Percentiles rank a stretch among this genome's conserved stretches.
Conservation (phyloP, 2,329 filamentous ascomycete species). For the Exophiala xenobiotica region DNA sequence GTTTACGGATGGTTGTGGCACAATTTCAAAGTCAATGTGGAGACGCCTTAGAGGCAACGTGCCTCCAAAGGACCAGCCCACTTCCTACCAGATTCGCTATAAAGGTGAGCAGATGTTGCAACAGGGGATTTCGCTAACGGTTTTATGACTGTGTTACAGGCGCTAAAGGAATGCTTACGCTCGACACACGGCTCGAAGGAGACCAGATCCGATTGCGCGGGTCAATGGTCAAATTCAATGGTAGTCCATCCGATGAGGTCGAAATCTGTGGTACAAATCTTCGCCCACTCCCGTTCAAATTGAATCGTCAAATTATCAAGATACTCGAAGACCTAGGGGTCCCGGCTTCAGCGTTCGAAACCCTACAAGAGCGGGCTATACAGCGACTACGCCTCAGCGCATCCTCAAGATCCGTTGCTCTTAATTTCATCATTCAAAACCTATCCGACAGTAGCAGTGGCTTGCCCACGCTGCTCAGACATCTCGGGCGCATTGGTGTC, state of each 20-base stretch:
- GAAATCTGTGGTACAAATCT: constrained; percentile 71
- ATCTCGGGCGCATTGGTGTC: constrained; percentile 58
- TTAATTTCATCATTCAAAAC: constrained; percentile 63
- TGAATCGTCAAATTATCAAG: constrained; percentile 82
- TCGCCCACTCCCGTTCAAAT: constrained; percentile 64
- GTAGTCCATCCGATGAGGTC: constrained; percentile 54
- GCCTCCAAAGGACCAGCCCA: constrained; percentile 53
- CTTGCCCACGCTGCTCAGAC: constrained; percentile 61
- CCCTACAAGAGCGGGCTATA: constrained; percentile 64
- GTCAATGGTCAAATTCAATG: constrained; percentile 79
- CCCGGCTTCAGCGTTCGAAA: constrained; percentile 57
- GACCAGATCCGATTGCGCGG: constrained; percentile 61
- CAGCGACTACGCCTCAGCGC: constrained; percentile 60
- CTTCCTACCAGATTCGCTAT: constrained; percentile 72
- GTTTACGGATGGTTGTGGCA: constrained; percentile 80
- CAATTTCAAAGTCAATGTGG: constrained; percentile 60
- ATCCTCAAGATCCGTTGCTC: constrained; percentile 59
- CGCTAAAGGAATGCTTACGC: constrained; percentile 74
- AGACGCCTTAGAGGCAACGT: constrained; percentile 58
- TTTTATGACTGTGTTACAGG: constrained; percentile 39
- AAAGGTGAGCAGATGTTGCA: constrained; percentile 49
- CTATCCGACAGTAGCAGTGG: constrained; percentile 61
- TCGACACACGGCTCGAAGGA: constrained; percentile 63
- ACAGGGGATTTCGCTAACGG: not conserved
- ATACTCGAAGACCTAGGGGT: constrained; percentile 78